A percentile compares a stretch with the other conserved stretches of the same genome.
Conservation (phyloP, 2,329 filamentous ascomycete genomes). For the Fonsecaea nubica region DNA sequence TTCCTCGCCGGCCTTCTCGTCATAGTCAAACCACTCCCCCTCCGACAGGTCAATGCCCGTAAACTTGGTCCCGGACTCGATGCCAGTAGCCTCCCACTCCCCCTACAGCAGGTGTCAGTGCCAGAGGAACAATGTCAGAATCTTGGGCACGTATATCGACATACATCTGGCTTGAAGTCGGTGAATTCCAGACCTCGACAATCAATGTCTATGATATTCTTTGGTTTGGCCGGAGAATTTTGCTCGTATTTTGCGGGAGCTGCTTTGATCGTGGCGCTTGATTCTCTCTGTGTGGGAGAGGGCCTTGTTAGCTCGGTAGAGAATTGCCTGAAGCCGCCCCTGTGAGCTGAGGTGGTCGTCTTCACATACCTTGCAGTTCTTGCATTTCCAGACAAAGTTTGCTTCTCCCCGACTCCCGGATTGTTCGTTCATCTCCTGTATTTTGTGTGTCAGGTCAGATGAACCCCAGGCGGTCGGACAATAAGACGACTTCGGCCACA, state of each 20-base stretch:
- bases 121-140: conserved; percentile 13
- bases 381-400: conserved; percentile 99
- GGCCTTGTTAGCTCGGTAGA: not conserved
- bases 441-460: conserved; percentile 14
- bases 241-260: conserved; percentile 75
- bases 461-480: not conserved
- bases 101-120: conserved; percentile 61
- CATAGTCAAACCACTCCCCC: conserved; percentile 97
- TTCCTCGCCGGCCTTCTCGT: conserved; percentile 90
- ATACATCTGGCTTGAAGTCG: conserved; percentile 87
- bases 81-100: conserved; percentile 84
- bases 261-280: conserved; percentile 81
- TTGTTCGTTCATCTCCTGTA: conserved; percentile 84
- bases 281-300: conserved; percentile 67
- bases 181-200: conserved; percentile 92
- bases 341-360: not conserved
- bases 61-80: conserved; percentile 83
- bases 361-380: conserved; percentile 82
- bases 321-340: not conserved
- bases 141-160: conserved; percentile 33
- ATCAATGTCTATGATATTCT: conserved; percentile 88
- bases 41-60: conserved; percentile 80
- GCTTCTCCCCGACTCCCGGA: conserved; percentile 93
- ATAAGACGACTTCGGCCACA: not conserved
- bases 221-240: conserved; percentile 72